Evolutionary conservation across 2,329 filamentous ascomycete species (phyloP).

Genomic region (Penicillium sp.): DNA sequence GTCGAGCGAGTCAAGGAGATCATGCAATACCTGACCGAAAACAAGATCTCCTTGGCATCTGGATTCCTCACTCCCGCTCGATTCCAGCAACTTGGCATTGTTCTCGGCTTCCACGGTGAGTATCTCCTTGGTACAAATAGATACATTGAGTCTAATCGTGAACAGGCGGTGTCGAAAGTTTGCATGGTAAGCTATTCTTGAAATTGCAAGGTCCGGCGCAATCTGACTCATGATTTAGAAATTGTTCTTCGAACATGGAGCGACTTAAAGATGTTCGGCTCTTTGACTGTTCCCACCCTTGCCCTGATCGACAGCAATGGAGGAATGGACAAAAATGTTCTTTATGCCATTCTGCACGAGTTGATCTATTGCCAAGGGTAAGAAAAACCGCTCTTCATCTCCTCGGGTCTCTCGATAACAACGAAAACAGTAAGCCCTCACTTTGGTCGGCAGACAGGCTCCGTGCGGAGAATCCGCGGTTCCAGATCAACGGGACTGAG

Average conservation of each 20-base stretch:
- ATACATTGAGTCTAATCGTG: conserved; percentile 11
- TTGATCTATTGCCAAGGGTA: conserved; percentile 76
- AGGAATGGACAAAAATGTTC: conserved; percentile 70
- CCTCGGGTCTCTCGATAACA: conserved; percentile 1
- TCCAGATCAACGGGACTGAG: conserved; percentile 44
- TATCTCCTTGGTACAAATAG: background rate
- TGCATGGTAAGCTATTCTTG: conserved; percentile 56
- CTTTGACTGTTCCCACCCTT: conserved; percentile 70
- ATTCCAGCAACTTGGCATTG: conserved; percentile 73
- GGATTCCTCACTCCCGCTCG: conserved; percentile 70
- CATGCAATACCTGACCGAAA: conserved; percentile 60
- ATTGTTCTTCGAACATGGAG: conserved; percentile 67
- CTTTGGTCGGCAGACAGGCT: conserved; percentile 68
- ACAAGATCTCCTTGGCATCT: conserved; percentile 65
- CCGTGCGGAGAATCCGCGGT: conserved; percentile 41
- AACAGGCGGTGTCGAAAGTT: conserved; percentile 63
- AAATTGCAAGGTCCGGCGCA: background rate
- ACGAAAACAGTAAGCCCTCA: conserved; percentile 53
- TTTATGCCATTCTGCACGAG: conserved; percentile 87
- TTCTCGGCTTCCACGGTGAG: conserved; percentile 71
- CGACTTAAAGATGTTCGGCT: conserved; percentile 74
- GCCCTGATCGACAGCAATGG: conserved; percentile 64
- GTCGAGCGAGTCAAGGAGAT: conserved; percentile 65
- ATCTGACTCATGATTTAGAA: conserved; percentile 37
- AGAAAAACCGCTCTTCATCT: background rate